phyloP scores from a whole-genome alignment of 2,329 filamentous ascomycete genomes.

The Colletotrichum abscissum region DNA sequence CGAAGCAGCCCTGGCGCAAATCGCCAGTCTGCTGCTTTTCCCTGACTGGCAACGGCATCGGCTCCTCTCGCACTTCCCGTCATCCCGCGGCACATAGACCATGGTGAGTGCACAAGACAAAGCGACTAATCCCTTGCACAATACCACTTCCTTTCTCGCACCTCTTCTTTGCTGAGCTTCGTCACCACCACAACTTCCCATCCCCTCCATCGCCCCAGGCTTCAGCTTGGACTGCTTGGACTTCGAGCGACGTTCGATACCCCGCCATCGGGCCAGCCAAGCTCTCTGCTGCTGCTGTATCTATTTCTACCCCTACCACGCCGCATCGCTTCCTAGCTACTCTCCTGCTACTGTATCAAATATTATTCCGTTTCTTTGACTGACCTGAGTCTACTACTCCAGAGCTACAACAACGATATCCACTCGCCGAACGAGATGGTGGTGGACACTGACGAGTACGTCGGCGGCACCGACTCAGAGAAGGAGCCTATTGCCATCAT shows the following conservation, averaged over 20 bases:
- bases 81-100: conserved; percentile 26
- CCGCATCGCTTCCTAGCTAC: neutral
- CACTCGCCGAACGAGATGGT: conserved; percentile 68
- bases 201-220: neutral
- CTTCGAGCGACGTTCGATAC: conserved; percentile 6
- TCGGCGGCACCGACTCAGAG: conserved; percentile 61
- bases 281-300: neutral
- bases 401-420: conserved; percentile 63
- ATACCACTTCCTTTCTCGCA: conserved; percentile 6
- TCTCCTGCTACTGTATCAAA: neutral
- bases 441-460: conserved; percentile 66
- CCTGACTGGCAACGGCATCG: conserved; percentile 19
- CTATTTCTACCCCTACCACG: neutral
- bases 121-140: neutral
- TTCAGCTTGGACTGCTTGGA: neutral
- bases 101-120: conserved; percentile 27
- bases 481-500: conserved; percentile 66
- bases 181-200: neutral
- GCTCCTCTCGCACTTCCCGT: conserved; percentile 14
- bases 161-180: conserved; percentile 11
- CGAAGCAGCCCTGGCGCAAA: conserved; percentile 32
- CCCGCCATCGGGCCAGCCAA: conserved; percentile 29
- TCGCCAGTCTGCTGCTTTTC: conserved; percentile 24
- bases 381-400: conserved; percentile 13
- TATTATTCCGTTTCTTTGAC: neutral